Evolutionary conservation across 768 basidiomycete species (phyloP).

Genomic region (Podaxis sp.): DNA sequence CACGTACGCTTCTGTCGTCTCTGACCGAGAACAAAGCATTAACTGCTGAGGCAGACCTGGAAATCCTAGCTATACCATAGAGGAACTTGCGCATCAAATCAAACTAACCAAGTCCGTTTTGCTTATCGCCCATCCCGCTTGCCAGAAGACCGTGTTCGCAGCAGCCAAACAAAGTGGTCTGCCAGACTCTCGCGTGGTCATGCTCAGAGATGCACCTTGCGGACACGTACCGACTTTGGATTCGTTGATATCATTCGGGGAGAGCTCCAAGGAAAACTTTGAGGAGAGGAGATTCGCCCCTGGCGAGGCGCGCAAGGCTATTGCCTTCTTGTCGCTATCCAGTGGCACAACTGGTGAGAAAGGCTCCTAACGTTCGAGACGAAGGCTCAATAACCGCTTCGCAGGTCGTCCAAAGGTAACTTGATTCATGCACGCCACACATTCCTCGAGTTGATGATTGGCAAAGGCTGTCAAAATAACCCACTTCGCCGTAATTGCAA

Average conservation of each 20-base stretch:
- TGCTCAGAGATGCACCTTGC: conserved; percentile 27
- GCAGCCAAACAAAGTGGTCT: conserved; percentile 43
- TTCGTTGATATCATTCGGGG: conserved; percentile 44
- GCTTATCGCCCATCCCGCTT: conserved; percentile 46
- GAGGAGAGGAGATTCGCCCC: conserved; percentile 42
- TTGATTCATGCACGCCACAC: not conserved
- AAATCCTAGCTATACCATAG: conserved; percentile 57
- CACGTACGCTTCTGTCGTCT: conserved; percentile 39
- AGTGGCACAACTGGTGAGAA: conserved; percentile 71
- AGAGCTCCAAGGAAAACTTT: conserved; percentile 34
- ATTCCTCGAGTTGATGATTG: not conserved
- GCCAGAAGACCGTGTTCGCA: conserved; percentile 38
- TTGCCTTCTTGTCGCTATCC: conserved; percentile 72
- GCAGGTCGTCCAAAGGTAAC: conserved; percentile 37
- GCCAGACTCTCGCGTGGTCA: conserved; percentile 39
- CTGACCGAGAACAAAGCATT: not conserved
- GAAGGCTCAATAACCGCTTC: not conserved
- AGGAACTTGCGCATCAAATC: conserved; percentile 61
- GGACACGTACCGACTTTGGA: conserved; percentile 33
- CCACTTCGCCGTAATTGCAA: conserved; percentile 64
- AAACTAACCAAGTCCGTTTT: conserved; percentile 43
- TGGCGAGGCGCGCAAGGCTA: conserved; percentile 58
- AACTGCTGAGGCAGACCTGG: conserved; percentile 45
- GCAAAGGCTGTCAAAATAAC: conserved; percentile 62
- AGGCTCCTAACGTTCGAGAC: conserved; percentile 11